These are phyloP conservation scores for Areca catechu DNA, from an alignment of 176 grass and related monocot genomes.

Conservation along the genomic window DNA sequence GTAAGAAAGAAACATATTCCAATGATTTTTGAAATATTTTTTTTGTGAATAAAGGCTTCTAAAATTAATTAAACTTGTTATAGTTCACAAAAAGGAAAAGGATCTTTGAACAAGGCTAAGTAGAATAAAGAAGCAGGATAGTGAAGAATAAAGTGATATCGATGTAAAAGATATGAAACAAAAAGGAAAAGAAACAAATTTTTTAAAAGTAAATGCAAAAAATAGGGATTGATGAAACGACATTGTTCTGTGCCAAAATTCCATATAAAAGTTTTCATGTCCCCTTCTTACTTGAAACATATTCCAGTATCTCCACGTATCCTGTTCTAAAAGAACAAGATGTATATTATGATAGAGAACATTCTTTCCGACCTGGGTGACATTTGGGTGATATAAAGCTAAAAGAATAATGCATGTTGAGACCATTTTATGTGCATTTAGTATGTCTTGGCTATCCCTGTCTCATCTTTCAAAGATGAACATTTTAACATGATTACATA, in stretches of 20 bases:
- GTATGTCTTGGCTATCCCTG: constrained; percentile 39
- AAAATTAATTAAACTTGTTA: too few relatives aligned
- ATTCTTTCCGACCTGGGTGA: constrained; percentile 39
- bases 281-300: constrained; percentile 15
- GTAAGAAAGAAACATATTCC: too few relatives aligned
- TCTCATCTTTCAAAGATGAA: constrained; percentile 1
- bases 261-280: neutral
- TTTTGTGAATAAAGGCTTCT: too few relatives aligned
- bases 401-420: constrained; percentile 47
- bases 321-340: neutral
- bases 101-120: constrained; percentile 36
- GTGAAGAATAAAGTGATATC: constrained; percentile 69
- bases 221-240: neutral
- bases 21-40: too few relatives aligned
- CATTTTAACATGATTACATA: constrained; percentile 10
- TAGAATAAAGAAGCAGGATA: constrained; percentile 57
- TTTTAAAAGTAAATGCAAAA: neutral
- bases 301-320: constrained; percentile 17
- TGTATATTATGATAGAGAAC: constrained; percentile 13
- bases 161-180: constrained; percentile 39
- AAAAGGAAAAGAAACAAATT: constrained; percentile 13
- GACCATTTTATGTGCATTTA: constrained; percentile 49
- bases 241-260: neutral
- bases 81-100: constrained; percentile 9
- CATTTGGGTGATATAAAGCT: constrained; percentile 56